phyloP scores from a whole-genome alignment of 2,329 filamentous ascomycete genomes.

The Pseudogymnoascus sp. region DNA sequence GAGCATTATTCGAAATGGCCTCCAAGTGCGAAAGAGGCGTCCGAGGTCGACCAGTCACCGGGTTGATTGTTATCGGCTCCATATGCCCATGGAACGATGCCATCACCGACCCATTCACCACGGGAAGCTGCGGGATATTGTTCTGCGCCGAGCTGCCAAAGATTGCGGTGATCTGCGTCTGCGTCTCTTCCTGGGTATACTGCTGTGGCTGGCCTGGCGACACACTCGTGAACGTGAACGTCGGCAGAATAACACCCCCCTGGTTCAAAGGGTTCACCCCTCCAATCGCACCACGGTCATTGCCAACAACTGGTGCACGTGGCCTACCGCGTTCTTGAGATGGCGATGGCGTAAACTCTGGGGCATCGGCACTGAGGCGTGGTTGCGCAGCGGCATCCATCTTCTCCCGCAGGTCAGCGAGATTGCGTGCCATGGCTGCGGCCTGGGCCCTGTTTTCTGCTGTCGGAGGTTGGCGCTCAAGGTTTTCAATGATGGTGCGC shows the following conservation, averaged over 20 bases:
- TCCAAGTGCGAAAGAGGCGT: neutral
- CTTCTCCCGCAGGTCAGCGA: neutral
- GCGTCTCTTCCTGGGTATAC: neutral
- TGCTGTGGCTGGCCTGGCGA: slow-evolving; percentile 1
- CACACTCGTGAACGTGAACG: neutral
- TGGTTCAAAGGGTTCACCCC: neutral
- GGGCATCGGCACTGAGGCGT: neutral
- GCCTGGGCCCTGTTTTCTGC: neutral
- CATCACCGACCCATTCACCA: slow-evolving; percentile 2
- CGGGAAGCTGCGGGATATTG: neutral
- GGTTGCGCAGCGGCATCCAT: neutral
- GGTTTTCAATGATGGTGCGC: neutral
- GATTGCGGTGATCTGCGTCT: neutral
- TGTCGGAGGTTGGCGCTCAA: neutral
- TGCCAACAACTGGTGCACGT: neutral
- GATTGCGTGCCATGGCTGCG: neutral
- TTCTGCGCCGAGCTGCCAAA: neutral
- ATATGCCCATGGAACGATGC: slow-evolving; percentile 2
- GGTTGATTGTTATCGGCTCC: slow-evolving; percentile 4
- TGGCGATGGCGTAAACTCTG: neutral
- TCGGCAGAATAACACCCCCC: neutral
- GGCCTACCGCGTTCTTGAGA: neutral
- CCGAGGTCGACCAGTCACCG: neutral
- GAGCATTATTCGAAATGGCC: neutral
- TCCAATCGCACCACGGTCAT: neutral